Percentiles rank a stretch among this genome's conserved stretches.
Conservation (phyloP, 2,329 filamentous ascomycete genomes). For the Talaromyces sp. region DNA sequence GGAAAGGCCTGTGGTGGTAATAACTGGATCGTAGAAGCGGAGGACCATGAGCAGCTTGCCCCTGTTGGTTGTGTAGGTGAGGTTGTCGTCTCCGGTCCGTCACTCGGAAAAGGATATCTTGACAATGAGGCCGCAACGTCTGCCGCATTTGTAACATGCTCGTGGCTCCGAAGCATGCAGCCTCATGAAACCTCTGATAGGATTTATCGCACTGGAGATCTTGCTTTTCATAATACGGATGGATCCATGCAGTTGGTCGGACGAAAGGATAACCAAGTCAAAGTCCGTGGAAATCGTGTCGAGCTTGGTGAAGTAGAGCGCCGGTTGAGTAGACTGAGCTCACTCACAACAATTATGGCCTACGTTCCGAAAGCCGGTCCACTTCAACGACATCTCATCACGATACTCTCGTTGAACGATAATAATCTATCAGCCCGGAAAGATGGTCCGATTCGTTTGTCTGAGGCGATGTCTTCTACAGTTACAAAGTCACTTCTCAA, state of each 20-base stretch:
- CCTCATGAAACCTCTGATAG: conserved; percentile 28
- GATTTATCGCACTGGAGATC: conserved; percentile 35
- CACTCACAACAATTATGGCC: no score
- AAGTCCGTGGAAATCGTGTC: conserved; percentile 41
- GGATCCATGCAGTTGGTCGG: conserved; percentile 35
- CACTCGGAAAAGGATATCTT: conserved; percentile 45
- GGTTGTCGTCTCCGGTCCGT: conserved; percentile 40
- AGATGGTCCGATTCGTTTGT: no score
- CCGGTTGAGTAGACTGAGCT: no score
- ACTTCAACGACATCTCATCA: no score
- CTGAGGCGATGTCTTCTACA: no score
- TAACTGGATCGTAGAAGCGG: conserved; percentile 44
- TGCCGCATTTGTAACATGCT: conserved; percentile 36
- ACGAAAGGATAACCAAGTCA: conserved; percentile 38
- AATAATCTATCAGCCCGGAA: no score
- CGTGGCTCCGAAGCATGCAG: conserved; percentile 30
- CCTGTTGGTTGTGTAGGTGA: conserved; percentile 41
- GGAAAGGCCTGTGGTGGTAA: conserved; percentile 26
- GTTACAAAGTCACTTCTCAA: no score
- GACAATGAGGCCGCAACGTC: conserved; percentile 38
- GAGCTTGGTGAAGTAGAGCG: conserved; percentile 41
- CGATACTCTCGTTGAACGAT: no score
- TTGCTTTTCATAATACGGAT: conserved; percentile 32
- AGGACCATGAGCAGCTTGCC: conserved; percentile 42
- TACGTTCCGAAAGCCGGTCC: no score